Evolutionary conservation across 257 asterid species (phyloP).

Genomic region (Leonotis leonurus): DNA sequence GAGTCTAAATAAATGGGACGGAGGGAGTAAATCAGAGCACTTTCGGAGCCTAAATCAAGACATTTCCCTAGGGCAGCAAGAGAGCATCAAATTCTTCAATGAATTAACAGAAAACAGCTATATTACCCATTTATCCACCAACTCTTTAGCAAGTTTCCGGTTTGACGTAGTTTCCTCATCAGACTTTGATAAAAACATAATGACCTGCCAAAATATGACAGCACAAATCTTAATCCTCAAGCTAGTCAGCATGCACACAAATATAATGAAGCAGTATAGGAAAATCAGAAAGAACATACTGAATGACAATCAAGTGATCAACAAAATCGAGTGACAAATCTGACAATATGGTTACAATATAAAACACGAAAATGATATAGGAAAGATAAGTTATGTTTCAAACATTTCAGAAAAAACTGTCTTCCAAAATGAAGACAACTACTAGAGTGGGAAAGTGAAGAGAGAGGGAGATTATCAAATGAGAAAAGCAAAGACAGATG

Average conservation of each 20-base stretch:
- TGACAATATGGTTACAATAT: background rate
- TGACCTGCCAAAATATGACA: conserved; percentile 50
- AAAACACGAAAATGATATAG: background rate
- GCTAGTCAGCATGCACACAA: background rate
- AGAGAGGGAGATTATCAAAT: background rate
- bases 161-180: conserved; percentile 94
- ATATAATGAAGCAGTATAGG: background rate
- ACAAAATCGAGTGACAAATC: background rate
- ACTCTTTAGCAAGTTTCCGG: conserved; percentile 83
- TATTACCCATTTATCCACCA: conserved; percentile 99
- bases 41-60: background rate
- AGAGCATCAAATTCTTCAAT: background rate
- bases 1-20: too few species aligned
- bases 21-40: background rate
- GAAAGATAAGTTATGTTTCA: background rate
- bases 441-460: background rate
- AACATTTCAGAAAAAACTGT: background rate
- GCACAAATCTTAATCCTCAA: conserved; percentile 2
- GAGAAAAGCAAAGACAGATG: background rate
- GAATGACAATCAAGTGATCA: background rate
- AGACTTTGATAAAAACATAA: conserved; percentile 88
- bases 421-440: background rate
- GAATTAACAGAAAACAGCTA: background rate
- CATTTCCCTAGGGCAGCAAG: background rate
- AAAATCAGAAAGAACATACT: background rate